These are phyloP conservation scores for Leccinum laetum DNA, from an alignment of 1,284 basidiomycete genomes.

Conservation along the genomic window DNA sequence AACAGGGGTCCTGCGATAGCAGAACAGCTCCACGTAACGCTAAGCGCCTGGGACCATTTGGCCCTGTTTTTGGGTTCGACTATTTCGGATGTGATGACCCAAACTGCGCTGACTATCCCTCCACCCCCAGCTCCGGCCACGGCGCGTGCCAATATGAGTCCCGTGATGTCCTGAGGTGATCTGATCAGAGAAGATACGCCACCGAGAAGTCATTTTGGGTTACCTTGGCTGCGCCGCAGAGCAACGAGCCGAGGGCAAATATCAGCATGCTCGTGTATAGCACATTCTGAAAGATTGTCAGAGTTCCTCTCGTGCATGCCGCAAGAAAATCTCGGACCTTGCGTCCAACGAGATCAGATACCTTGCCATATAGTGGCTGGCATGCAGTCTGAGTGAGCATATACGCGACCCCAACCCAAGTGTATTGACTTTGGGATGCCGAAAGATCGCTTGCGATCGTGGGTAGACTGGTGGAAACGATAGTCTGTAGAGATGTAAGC, in stretches of 20 bases:
- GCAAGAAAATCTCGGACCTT: slow-evolving; percentile 46
- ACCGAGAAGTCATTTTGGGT: slow-evolving; percentile 16
- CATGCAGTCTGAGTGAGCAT: slow-evolving; percentile 81
- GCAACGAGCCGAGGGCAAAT: slow-evolving; percentile 68
- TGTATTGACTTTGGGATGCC: slow-evolving; percentile 69
- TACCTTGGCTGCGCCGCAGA: slow-evolving; percentile 72
- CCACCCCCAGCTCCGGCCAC: slow-evolving; percentile 76
- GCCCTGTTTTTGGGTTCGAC: slow-evolving; percentile 67
- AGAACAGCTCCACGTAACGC: slow-evolving; percentile 80
- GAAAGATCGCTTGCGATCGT: slow-evolving; percentile 69
- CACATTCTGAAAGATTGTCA: slow-evolving; percentile 45
- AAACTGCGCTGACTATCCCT: slow-evolving; percentile 79
- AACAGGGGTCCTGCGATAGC: slow-evolving; percentile 77
- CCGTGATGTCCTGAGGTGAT: slow-evolving; percentile 53
- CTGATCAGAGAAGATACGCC: slow-evolving; percentile 16
- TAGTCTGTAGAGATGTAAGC: slow-evolving; percentile 50
- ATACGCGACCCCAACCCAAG: slow-evolving; percentile 83
- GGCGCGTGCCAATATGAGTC: slow-evolving; percentile 55
- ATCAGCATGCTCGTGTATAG: slow-evolving; percentile 68
- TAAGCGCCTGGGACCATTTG: slow-evolving; percentile 81
- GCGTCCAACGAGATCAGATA: slow-evolving; percentile 76
- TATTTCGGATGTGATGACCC: slow-evolving; percentile 81
- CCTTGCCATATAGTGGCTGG: slow-evolving; percentile 75
- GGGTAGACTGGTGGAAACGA: slow-evolving; percentile 79
- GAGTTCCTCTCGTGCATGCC: neutral